Conservation (phyloP, 116 monocot genomes). For the Iris pallida region DNA sequence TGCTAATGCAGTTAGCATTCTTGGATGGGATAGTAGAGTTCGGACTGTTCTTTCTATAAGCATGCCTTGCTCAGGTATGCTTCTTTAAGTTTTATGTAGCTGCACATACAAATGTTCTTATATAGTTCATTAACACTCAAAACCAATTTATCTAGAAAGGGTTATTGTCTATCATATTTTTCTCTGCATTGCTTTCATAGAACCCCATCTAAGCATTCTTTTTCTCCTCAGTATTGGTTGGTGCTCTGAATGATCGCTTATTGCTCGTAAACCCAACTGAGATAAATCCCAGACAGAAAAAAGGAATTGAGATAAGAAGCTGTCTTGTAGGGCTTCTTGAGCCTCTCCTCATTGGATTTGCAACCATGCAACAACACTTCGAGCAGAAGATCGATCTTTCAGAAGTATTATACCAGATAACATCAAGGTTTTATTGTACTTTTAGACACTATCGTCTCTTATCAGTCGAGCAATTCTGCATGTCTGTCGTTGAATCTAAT, state of each 20-base stretch:
- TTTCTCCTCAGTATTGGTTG: constrained; percentile 65
- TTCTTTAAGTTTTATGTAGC: not conserved
- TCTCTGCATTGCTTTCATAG: not conserved
- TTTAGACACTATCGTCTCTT: not conserved
- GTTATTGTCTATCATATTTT: not conserved
- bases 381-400: constrained; percentile 96
- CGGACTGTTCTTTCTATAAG: constrained; percentile 80
- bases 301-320: constrained; percentile 84
- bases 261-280: constrained; percentile 81
- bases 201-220: not conserved
- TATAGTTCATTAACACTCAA: too few relatives aligned
- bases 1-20: constrained; percentile 78
- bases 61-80: constrained; percentile 72
- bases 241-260: constrained; percentile 90
- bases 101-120: too few relatives aligned
- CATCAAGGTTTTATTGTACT: constrained; percentile 65
- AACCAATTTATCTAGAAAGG: not conserved
- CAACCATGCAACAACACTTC: constrained; percentile 95
- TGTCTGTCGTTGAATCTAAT: too few relatives aligned
- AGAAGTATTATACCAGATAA: constrained; percentile 96
- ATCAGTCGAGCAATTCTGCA: not conserved
- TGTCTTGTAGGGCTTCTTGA: constrained; percentile 97
- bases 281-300: constrained; percentile 95
- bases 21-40: constrained; percentile 95
- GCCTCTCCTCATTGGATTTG: constrained; percentile 96